Evolutionary conservation across 768 basidiomycete genomes (phyloP).

Genomic region (Lactarius hatsudake): DNA sequence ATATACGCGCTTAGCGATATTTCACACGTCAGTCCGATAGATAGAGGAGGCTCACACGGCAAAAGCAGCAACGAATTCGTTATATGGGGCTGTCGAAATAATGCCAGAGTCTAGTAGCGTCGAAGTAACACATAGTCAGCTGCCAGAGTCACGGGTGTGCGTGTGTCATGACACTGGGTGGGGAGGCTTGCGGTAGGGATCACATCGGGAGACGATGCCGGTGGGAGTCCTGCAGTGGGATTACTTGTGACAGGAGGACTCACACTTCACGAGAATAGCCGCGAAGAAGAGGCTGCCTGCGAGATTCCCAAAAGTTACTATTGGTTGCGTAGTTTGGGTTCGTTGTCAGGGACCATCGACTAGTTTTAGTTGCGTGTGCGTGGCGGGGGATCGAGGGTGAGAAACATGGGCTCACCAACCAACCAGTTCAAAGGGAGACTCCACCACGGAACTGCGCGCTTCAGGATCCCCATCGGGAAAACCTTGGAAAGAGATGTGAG

Average conservation of each 20-base stretch:
- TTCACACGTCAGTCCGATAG: background rate
- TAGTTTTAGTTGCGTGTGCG: no score
- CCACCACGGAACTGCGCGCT: constrained; percentile 67
- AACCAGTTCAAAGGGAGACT: constrained; percentile 64
- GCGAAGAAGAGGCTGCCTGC: constrained; percentile 69
- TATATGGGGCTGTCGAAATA: constrained; percentile 56
- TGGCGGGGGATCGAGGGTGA: background rate
- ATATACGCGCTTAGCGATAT: background rate
- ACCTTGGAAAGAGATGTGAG: constrained; percentile 38
- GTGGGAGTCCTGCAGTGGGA: background rate
- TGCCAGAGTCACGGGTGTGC: background rate
- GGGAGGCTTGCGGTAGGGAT: background rate
- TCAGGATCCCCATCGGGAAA: constrained; percentile 66
- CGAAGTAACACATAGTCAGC: constrained; percentile 1
- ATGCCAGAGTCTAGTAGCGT: constrained; percentile 52
- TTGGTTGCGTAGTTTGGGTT: background rate
- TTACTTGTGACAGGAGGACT: constrained; percentile 24
- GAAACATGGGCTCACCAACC: constrained; percentile 45
- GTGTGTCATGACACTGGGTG: background rate
- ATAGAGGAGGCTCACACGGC: constrained; percentile 48
- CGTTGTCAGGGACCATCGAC: background rate
- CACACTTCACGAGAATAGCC: constrained; percentile 63
- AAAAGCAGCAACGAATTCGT: constrained; percentile 49
- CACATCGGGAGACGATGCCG: background rate
- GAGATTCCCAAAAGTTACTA: constrained; percentile 69